phyloP scores from a whole-genome alignment of 140 eudicot genomes.

The Cichorium intybus region DNA sequence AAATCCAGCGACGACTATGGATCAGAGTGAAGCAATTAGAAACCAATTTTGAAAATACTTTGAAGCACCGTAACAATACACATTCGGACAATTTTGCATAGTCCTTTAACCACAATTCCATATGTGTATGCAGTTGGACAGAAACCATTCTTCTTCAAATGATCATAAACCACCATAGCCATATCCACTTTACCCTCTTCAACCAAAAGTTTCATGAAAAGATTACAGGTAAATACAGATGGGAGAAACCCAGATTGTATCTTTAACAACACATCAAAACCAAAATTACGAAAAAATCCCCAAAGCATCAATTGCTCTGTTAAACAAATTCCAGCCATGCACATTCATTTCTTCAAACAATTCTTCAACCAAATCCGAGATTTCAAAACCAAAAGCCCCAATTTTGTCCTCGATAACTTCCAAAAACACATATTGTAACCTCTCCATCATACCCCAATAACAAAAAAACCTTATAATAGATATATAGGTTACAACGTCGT shows the following conservation, averaged over 20 bases:
- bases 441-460: conserved; percentile 45
- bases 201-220: conserved; percentile 52
- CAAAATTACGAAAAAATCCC: conserved; percentile 40
- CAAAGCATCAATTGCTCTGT: conserved; percentile 55
- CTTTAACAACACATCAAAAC: conserved; percentile 37
- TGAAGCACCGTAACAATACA: conserved; percentile 41
- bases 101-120: conserved; percentile 54
- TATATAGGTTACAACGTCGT: conserved; percentile 51
- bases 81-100: conserved; percentile 46
- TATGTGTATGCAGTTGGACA: conserved; percentile 53
- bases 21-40: too few species aligned
- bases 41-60: too few species aligned
- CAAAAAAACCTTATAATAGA: conserved; percentile 58
- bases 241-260: conserved; percentile 41
- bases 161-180: conserved; percentile 42
- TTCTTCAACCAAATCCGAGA: conserved; percentile 53
- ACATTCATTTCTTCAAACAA: conserved; percentile 40
- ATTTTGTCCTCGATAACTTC: conserved; percentile 44
- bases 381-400: conserved; percentile 34
- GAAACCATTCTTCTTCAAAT: conserved; percentile 45
- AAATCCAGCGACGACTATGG: too few species aligned
- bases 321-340: conserved; percentile 32
- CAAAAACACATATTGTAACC: conserved; percentile 40
- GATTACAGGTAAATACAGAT: conserved; percentile 49
- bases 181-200: conserved; percentile 41